Base-by-base conservation (phyloP, 495 filamentous ascomycete species). In the Xylaria cubensis region DNA sequence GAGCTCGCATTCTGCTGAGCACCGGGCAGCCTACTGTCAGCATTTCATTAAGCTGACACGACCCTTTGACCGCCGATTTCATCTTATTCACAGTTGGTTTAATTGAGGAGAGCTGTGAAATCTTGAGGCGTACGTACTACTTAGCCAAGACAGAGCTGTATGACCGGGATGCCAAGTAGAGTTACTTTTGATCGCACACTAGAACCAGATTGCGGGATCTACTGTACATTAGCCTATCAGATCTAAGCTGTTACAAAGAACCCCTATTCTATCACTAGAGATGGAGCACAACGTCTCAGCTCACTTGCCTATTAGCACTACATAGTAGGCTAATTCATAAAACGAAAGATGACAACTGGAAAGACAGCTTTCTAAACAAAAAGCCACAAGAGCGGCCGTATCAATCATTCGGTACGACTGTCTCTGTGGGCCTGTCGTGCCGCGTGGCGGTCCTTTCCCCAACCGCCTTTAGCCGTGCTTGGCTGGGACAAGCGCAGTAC, bases 51-150 rank as follows among this genome's bases (percentile, higher is more conserved):
- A 32, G 12, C n/a, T 13, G 29, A 32, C 58, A 61, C 44, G 34
- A 50, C 34, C 10, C 48, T 56, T 67, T 42, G 34, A 67, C 65
- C 65, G 65, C 65, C 21, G 24, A n/a, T 67, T 19, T 3, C 32
- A 56, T 55, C 19, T 29, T 9, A 29, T 21, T 26, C 17, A 7
- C 6, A 36, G 19, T 55, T 41, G 46, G 19, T 39, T 17, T 26
- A 51, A 48, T 15, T 13, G 63, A 65, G n/a, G 34, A 24, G 29
- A 44, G 41, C 41, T 15, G 39, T 29, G 32, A 5, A 0, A 36
- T 53, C 15, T 10, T 55, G 19, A 3, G 46, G 44, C 48, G 32
- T 21, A n/a, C 2, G 13, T 26, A 15, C 59, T 12, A 9, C 15
- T 39, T 26, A 19, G 59, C 36, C 1, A 3, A 42, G 26, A 39